These are phyloP conservation scores for Nadsonia starkeyi-henricii DNA, from an alignment of 1,139 yeast species.

Conservation along the genomic window DNA sequence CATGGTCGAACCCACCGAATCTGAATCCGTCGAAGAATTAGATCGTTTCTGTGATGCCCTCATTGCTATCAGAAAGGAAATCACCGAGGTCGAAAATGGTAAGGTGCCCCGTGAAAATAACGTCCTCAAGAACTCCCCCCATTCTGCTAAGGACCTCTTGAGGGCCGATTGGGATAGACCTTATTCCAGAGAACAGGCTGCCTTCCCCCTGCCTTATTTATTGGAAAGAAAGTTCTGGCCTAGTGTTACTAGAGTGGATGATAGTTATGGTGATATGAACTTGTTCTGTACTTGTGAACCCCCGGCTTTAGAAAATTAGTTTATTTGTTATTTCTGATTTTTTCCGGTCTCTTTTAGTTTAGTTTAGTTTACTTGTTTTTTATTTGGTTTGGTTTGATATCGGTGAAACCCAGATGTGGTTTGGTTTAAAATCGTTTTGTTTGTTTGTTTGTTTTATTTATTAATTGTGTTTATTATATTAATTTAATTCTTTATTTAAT, in stretches of 20 bases:
- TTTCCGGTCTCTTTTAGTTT: not conserved
- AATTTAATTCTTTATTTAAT: no score
- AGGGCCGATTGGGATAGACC: conserved; percentile 72
- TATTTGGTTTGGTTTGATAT: not conserved
- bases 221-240: conserved; percentile 86
- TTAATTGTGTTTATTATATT: no score
- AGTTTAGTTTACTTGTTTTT: not conserved
- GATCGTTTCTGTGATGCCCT: conserved; percentile 84
- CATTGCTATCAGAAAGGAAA: conserved; percentile 71
- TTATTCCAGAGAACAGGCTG: conserved; percentile 86
- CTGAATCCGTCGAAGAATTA: conserved; percentile 76
- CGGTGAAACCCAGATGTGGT: not conserved
- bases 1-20: conserved; percentile 97
- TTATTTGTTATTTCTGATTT: not conserved
- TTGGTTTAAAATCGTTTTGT: not conserved
- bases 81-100: conserved; percentile 58
- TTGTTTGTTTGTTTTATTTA: not conserved
- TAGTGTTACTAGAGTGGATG: conserved; percentile 80
- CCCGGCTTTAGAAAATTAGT: conserved; percentile 11
- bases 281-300: conserved; percentile 75
- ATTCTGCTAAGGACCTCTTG: conserved; percentile 67
- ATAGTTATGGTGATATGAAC: conserved; percentile 86
- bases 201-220: conserved; percentile 70
- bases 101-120: conserved; percentile 44
- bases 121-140: conserved; percentile 84